phyloP scores from a whole-genome alignment of 2,329 filamentous ascomycete species.

The Sporothrix pallida region DNA sequence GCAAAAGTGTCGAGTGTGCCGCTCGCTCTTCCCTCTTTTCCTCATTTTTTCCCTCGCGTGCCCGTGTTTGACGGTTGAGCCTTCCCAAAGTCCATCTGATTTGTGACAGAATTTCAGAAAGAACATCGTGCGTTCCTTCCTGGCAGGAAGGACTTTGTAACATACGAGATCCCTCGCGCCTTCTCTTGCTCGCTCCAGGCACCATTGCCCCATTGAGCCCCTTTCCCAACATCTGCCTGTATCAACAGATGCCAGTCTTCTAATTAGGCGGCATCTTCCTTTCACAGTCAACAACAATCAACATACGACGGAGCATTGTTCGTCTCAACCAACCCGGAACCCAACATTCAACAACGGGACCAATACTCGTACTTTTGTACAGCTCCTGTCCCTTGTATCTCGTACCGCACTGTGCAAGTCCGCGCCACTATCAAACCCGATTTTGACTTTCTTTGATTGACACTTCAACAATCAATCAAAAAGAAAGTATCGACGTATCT shows the following conservation, averaged over 20 bases:
- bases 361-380: constrained; percentile 12
- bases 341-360: background rate
- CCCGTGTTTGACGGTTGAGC: background rate
- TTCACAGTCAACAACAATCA: background rate
- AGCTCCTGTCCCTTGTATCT: background rate
- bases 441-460: background rate
- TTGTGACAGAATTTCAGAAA: constrained; percentile 17
- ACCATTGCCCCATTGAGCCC: background rate
- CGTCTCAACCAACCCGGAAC: background rate
- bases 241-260: background rate
- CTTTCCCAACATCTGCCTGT: constrained; percentile 8
- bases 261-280: background rate
- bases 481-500: background rate
- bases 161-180: background rate
- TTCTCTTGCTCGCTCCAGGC: no score
- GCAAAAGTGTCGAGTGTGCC: background rate
- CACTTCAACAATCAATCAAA: background rate
- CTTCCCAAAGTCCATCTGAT: constrained; percentile 19
- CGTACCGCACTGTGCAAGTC: constrained; percentile 17
- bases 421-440: background rate
- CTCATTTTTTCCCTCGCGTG: background rate
- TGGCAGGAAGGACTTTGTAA: background rate
- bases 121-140: constrained; percentile 1
- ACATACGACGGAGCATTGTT: background rate
- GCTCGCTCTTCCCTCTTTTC: constrained; percentile 15